Evolutionary conservation across 1,284 basidiomycete genomes (phyloP).

Genomic region (Erythrobasidium hasegawianum): DNA sequence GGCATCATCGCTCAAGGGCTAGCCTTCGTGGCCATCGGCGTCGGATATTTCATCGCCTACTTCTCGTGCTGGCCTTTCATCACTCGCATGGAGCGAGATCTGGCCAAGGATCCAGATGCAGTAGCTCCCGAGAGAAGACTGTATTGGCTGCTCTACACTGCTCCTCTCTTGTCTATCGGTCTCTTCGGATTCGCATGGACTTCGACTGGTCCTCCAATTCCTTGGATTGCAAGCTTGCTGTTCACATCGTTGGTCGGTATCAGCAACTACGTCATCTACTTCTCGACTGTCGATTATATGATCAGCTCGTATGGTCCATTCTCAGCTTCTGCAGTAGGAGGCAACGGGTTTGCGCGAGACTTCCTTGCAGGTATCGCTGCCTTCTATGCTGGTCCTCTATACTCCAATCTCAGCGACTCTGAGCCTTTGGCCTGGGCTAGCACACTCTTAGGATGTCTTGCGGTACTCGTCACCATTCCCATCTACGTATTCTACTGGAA

Average conservation of each 20-base stretch:
- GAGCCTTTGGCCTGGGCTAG: slow-evolving; percentile 49
- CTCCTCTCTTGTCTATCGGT: slow-evolving; percentile 50
- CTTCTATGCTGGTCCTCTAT: slow-evolving; percentile 49
- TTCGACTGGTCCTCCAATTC: slow-evolving; percentile 47
- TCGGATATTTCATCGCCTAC: slow-evolving; percentile 51
- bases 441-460: slow-evolving; percentile 51
- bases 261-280: slow-evolving; percentile 47
- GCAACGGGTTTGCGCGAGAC: slow-evolving; percentile 47
- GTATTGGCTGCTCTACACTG: slow-evolving; percentile 49
- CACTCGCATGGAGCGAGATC: slow-evolving; percentile 4
- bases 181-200: slow-evolving; percentile 53
- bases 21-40: slow-evolving; percentile 49
- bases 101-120: slow-evolving; percentile 10
- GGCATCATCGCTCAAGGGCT: slow-evolving; percentile 42
- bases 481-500: slow-evolving; percentile 52
- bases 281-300: slow-evolving; percentile 38
- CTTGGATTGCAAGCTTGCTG: slow-evolving; percentile 53
- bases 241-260: slow-evolving; percentile 51
- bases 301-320: slow-evolving; percentile 52
- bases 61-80: slow-evolving; percentile 49
- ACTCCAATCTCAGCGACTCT: slow-evolving; percentile 42
- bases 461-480: slow-evolving; percentile 49
- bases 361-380: slow-evolving; percentile 51
- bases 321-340: slow-evolving; percentile 49
- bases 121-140: slow-evolving; percentile 43